Base-by-base conservation (phyloP, 1,284 basidiomycete genomes). In the Irpex sp. region DNA sequence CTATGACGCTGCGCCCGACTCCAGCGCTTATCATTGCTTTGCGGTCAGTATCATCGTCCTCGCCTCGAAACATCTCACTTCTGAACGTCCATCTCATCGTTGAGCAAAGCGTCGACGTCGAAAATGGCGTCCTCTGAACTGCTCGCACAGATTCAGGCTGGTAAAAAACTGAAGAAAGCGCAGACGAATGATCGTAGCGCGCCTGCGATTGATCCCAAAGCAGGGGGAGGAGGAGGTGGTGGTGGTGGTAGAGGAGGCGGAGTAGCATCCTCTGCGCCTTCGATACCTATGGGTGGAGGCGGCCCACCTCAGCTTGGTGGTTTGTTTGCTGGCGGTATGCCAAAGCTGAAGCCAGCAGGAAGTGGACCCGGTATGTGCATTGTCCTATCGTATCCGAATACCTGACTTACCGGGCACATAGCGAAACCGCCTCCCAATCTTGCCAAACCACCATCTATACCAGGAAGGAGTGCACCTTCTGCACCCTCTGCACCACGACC, bases 251-350 rank as follows among this genome's bases (percentile, higher is more conserved):
- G 76, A 13, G 72, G 75, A 17, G 76, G 77, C 37, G 77, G 78
- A 21, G 74, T 77, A 13, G 79, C 77, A 46, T 73, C 77, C 7
- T 72, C 75, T 26, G 74, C 77, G 17, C 71, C 75, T 37, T 74
- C 77, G 15, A 35, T 55, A 11, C 31, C 53, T 15, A 72, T 62
- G 6, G 65, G 62, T 19, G 77, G 77, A 39, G 77, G 72, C 36
- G 89, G 88, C 3, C 85, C 89, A 36, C 92, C 93, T 39, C 93
- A 95, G 72, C 78, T 96, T 11, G 95, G 88, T 33, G 90, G 87
- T 3, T 75, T 97, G 4, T 96, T 97, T 71, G 93, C 94, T 47
- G 93, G 93, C 21, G 94, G 95, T 1, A 89, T 97, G 80, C 95
- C 95, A 1, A 94, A 93, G 71, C 74, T 97, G 69, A 95, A 90